Conservation (phyloP, 2,329 filamentous ascomycete genomes). For the Fusarium caatingaense region DNA sequence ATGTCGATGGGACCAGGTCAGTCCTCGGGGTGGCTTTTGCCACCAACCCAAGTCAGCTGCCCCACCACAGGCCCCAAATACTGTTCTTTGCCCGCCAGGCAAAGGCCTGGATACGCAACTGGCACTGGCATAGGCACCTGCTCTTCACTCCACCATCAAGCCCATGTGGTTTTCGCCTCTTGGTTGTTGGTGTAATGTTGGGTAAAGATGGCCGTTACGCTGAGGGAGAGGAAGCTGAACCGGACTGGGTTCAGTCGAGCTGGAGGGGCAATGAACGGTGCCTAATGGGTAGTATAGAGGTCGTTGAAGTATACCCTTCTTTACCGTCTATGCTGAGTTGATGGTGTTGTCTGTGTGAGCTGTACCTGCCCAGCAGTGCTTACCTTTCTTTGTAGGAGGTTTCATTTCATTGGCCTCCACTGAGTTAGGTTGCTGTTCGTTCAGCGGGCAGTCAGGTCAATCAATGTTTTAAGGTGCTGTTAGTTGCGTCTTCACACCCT, state of each 20-base stretch:
- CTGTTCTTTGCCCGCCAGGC: conserved; percentile 26
- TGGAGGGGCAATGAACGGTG: not conserved
- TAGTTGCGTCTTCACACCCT: conserved; percentile 22
- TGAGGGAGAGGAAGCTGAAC: conserved; percentile 4
- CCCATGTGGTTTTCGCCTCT: conserved; percentile 14
- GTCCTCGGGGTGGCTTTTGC: conserved; percentile 46
- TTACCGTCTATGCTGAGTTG: conserved; percentile 19
- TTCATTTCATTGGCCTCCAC: not conserved
- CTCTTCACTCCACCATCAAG: conserved; percentile 9
- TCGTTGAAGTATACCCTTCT: conserved; percentile 1
- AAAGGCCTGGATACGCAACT: conserved; percentile 30
- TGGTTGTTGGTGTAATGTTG: conserved; percentile 9
- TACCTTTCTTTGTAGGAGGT: not conserved
- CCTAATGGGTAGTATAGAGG: not conserved
- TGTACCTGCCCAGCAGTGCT: conserved; percentile 3
- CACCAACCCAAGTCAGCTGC: conserved; percentile 51
- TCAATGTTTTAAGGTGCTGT: conserved; percentile 18
- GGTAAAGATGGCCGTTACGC: not conserved
- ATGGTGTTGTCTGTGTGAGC: conserved; percentile 21
- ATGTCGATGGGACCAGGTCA: conserved; percentile 21
- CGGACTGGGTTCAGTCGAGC: not conserved
- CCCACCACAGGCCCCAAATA: conserved; percentile 45
- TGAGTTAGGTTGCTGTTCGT: not conserved
- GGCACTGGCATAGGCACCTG: conserved; percentile 19
- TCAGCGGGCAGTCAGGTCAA: not conserved